Evolutionary conservation across 148 eudicot species (phyloP), one percentile per base, ranked within the genome.

Genomic region (Fallopia convolvulus): DNA sequence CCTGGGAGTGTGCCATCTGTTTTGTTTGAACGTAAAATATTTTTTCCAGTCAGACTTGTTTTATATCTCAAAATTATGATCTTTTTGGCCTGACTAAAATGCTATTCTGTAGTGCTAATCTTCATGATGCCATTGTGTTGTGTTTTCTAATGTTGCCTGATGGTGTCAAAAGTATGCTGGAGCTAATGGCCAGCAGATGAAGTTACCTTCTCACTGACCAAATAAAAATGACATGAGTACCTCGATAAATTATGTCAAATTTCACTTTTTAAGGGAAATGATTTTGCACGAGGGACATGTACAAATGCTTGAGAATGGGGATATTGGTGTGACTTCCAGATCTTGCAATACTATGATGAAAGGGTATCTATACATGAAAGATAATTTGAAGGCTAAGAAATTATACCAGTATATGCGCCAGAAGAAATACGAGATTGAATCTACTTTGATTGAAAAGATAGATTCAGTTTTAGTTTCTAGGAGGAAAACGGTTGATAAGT

Each of bases 271-370:
- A 65, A 11, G 41, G 15, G 18, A 33, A 65, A 0, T 3, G 9
- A 63, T 63, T 63, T 63, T 26, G 15, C 12, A 30, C 32, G 18
- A 32, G 39, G 39, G 26, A 32, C 40, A 63, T 65, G 8, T 12
- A 65, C 87, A 87, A 87, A 93, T 95, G 99, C 79, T 84, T 52
- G 83, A 82, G 72, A 82, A 87, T 79, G 91, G 63, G 48, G 83
- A 82, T 70, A 81, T 93, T 79, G 98, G 97, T 63, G 86, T 93
- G 40, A 83, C 85, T 75, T 21, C 83, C 65, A 83, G 83, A 79
- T 88, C 94, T 1, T 86, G 93, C 83, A 95, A 89, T 80, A 77
- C 81, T 50, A 88, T 95, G 56, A 88, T 95, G 84, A 82, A 85
- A 49, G 94, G 89, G 46, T 91, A 90, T 75, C 79, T 93, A 33